Evolutionary conservation across 2,329 filamentous ascomycete genomes (phyloP).

Genomic region (Thielaviopsis cerberus): DNA sequence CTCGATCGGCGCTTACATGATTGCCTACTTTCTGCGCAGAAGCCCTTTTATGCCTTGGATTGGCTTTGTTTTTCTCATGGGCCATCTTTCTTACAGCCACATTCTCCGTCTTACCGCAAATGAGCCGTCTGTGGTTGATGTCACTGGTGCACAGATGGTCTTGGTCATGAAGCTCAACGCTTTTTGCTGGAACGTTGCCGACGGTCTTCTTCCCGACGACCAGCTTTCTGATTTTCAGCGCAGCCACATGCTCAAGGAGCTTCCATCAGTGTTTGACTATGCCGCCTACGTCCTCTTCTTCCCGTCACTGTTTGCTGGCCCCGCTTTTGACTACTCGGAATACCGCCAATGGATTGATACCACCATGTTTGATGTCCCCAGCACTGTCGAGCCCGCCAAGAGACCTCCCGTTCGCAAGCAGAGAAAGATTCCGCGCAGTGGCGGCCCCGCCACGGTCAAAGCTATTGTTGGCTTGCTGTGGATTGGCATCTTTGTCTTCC

Average conservation of each 20-base stretch:
- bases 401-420: slow-evolving; percentile 73
- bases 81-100: slow-evolving; percentile 82
- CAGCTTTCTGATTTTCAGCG: slow-evolving; percentile 77
- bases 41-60: slow-evolving; percentile 97
- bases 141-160: slow-evolving; percentile 95
- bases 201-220: slow-evolving; percentile 61
- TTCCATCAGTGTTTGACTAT: slow-evolving; percentile 66
- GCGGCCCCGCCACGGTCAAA: slow-evolving; percentile 66
- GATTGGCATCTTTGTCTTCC: slow-evolving; percentile 60
- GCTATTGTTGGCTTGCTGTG: slow-evolving; percentile 53
- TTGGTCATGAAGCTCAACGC: slow-evolving; percentile 91
- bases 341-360: slow-evolving; percentile 87
- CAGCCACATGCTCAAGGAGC: slow-evolving; percentile 53
- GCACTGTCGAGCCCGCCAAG: slow-evolving; percentile 65
- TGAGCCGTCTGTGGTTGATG: slow-evolving; percentile 53
- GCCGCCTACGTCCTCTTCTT: slow-evolving; percentile 90
- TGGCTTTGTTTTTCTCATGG: slow-evolving; percentile 84
- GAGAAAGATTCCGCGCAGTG: slow-evolving; percentile 81
- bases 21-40: slow-evolving; percentile 58
- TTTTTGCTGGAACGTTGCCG: slow-evolving; percentile 96
- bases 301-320: slow-evolving; percentile 71
- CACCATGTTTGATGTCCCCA: slow-evolving; percentile 77
- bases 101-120: slow-evolving; percentile 58
- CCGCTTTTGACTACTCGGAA: slow-evolving; percentile 85
- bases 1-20: slow-evolving; percentile 60